Evolutionary conservation across 2,329 filamentous ascomycete genomes (phyloP), one percentile per base, ranked within the genome.

Genomic region (Cladophialophora carrionii): DNA sequence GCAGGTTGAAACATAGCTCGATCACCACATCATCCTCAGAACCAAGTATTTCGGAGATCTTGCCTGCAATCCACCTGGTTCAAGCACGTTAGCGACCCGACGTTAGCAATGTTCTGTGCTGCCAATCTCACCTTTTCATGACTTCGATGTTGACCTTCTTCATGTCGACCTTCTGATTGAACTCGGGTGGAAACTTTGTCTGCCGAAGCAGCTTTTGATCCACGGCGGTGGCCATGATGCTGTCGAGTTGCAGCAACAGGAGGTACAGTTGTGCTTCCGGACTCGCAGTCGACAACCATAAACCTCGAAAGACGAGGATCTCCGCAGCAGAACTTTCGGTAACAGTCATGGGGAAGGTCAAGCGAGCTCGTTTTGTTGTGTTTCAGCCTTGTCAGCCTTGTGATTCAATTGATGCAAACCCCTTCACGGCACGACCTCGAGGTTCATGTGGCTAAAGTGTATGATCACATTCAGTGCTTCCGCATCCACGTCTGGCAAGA

Each of bases 91-190:
- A 65, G 59, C 61, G 67, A 64, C 60, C 63, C 29, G 43, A 37
- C 24, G 8, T 6, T n/a, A 20, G 24, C 26, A 61, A 57, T 65
- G 56, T 8, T 64, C 68, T 62, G 54, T 59, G 37, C 32, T 8
- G 17, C 17, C 5, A 31, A 66, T 79, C 88, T 74, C 76, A 96
- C 91, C 95, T 96, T 84, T 97, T 97, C 88, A 99, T 96, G 62
- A 99, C 91, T 78, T 96, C 92, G 57, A 96, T 83, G 76, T 99
- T 97, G 78, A 99, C 92, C 81, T 98, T 98, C 72, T 88, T 87
- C 87, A 96, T 96, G 81, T 99, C 93, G 70, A 99, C 95, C 82
- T 97, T 97, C 76, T 91, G 88, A 75, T 86, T 94, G 80, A 98
- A 99, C 75, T 97, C 92, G 7, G 89, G 85, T 53, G 95, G 95